Evolutionary conservation across 2,329 filamentous ascomycete genomes (phyloP).

Genomic region (Aureobasidium sp.): DNA sequence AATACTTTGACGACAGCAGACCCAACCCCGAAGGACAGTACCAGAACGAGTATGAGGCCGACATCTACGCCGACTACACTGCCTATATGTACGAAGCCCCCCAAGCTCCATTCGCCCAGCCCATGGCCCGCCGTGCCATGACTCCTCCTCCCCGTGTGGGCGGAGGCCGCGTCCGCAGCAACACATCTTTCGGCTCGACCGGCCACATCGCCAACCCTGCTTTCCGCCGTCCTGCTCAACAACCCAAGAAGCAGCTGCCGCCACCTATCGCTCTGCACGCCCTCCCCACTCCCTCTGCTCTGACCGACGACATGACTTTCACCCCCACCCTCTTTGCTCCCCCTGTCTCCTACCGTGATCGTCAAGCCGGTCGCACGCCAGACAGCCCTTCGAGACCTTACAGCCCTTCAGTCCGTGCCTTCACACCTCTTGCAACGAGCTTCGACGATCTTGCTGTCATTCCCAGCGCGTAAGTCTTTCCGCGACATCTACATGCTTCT

Average conservation of each 20-base stretch:
- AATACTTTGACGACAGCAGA: slow-evolving; percentile 90
- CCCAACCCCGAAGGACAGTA: slow-evolving; percentile 30
- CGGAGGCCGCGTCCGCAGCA: slow-evolving; percentile 36
- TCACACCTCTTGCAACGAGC: slow-evolving; percentile 71
- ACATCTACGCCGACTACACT: slow-evolving; percentile 51
- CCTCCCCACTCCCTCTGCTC: slow-evolving; percentile 76
- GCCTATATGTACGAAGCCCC: slow-evolving; percentile 48
- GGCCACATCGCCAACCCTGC: slow-evolving; percentile 31
- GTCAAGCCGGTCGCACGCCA: slow-evolving; percentile 57
- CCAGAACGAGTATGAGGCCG: slow-evolving; percentile 58
- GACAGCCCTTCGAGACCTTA: slow-evolving; percentile 62
- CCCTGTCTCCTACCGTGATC: slow-evolving; percentile 54
- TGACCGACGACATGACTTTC: slow-evolving; percentile 63
- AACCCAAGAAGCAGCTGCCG: slow-evolving; percentile 54
- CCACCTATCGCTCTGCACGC: slow-evolving; percentile 68
- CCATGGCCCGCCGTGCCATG: slow-evolving; percentile 80
- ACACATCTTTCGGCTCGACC: slow-evolving; percentile 40
- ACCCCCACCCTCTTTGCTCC: slow-evolving; percentile 82
- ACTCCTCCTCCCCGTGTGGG: slow-evolving; percentile 75
- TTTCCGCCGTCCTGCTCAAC: slow-evolving; percentile 24
- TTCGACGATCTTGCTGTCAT: slow-evolving; percentile 82
- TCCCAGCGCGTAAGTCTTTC: slow-evolving; percentile 75
- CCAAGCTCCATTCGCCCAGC: slow-evolving; percentile 62
- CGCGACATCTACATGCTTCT: slow-evolving; percentile 24
- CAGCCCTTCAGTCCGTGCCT: slow-evolving; percentile 62